Conservation (phyloP, 179 eudicot genomes). For the Corrigiola litoralis region DNA sequence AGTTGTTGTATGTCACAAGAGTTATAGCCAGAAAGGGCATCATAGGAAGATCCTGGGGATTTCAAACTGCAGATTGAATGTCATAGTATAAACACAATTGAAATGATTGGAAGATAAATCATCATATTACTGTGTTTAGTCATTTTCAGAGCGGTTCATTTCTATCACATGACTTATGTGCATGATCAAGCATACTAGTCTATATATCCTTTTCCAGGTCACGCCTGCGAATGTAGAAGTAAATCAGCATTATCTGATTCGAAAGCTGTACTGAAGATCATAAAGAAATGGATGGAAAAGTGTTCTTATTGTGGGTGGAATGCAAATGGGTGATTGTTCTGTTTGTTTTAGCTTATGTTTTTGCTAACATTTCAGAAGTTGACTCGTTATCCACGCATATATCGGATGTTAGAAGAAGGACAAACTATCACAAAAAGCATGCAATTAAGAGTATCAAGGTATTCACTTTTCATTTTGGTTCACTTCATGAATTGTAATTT, state of each 20-base stretch:
- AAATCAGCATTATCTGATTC: neutral
- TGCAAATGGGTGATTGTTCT: slow-evolving; percentile 12
- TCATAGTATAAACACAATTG: slow-evolving; percentile 13
- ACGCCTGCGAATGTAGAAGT: no score
- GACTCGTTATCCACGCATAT: neutral
- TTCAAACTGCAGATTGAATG: no score
- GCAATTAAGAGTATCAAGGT: slow-evolving; percentile 50
- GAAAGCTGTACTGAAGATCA: no score
- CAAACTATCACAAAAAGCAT: slow-evolving; percentile 22
- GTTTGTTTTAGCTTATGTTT: slow-evolving; percentile 9
- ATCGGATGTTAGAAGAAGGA: slow-evolving; percentile 11
- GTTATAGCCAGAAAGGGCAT: no score
- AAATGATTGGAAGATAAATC: slow-evolving; percentile 20
- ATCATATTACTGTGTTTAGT: neutral
- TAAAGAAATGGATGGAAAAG: slow-evolving; percentile 7
- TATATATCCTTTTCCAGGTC: no score
- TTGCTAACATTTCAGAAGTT: neutral
- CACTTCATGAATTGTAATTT: no score
- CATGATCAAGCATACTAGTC: neutral
- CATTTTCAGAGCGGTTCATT: neutral
- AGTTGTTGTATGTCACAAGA: no score
- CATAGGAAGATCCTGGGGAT: no score
- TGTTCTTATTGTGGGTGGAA: neutral
- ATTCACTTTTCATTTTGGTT: no score
- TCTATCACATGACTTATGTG: neutral